phyloP scores from a whole-genome alignment of 768 basidiomycete genomes.

The Mrakia blollopis region DNA sequence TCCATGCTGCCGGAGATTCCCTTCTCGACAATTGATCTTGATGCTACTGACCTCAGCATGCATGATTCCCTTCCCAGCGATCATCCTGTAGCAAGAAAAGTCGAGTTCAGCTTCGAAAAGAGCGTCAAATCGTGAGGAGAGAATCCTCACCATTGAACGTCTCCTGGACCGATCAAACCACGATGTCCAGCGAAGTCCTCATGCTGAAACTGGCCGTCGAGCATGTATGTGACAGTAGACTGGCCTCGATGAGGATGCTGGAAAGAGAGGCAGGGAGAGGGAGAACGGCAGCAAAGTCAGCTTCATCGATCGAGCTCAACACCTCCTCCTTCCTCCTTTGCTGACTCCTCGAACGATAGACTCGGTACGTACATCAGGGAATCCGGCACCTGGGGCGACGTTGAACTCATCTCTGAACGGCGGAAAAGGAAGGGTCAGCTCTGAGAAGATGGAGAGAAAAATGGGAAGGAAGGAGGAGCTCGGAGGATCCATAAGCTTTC shows the following conservation, averaged over 20 bases:
- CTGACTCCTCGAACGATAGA: not conserved
- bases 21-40: slow-evolving; percentile 59
- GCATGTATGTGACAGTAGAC: slow-evolving; percentile 66
- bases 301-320: not conserved
- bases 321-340: not conserved
- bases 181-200: slow-evolving; percentile 73
- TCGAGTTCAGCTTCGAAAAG: not conserved
- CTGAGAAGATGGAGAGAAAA: not conserved
- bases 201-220: slow-evolving; percentile 72
- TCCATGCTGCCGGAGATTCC: slow-evolving; percentile 44
- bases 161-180: slow-evolving; percentile 49
- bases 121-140: not conserved
- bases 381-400: slow-evolving; percentile 45
- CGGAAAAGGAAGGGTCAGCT: slow-evolving; percentile 29
- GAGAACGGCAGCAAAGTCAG: not conserved
- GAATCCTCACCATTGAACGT: slow-evolving; percentile 69
- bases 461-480: not conserved
- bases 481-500: slow-evolving; percentile 16
- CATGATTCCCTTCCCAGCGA: slow-evolving; percentile 41
- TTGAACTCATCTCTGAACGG: slow-evolving; percentile 62
- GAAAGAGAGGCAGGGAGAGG: not conserved
- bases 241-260: slow-evolving; percentile 65
- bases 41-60: not conserved
- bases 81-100: slow-evolving; percentile 50
- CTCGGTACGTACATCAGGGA: not conserved